phyloP scores from a whole-genome alignment of 331 rosid genomes.

The Acacia pycnantha region DNA sequence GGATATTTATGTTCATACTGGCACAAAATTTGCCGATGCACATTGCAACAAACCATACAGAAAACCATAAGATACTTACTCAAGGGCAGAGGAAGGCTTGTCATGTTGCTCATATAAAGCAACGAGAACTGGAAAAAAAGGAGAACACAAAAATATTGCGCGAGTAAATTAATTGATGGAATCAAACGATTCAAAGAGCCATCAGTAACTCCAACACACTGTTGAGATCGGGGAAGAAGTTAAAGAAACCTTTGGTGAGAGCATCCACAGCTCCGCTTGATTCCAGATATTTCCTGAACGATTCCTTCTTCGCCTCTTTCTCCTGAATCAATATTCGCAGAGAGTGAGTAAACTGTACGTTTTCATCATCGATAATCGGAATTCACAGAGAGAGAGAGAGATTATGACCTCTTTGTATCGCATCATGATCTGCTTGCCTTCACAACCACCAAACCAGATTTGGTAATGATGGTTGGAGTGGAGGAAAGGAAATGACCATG shows the following conservation, averaged over 20 bases:
- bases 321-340: conserved; percentile 44
- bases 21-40: not conserved
- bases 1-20: not conserved
- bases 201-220: not conserved
- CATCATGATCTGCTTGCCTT: conserved; percentile 44
- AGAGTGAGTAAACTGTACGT: not conserved
- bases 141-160: not conserved
- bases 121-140: conserved; percentile 64
- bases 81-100: conserved; percentile 92
- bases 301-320: conserved; percentile 91
- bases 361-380: not conserved
- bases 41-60: not conserved
- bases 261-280: conserved; percentile 92
- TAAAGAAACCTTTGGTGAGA: conserved; percentile 76
- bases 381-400: not conserved
- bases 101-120: conserved; percentile 93
- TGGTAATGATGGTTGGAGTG: not conserved
- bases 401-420: conserved; percentile 50
- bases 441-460: not conserved
- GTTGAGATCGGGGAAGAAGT: not conserved
- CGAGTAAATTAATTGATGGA: not conserved
- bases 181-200: not conserved
- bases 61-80: conserved; percentile 46
- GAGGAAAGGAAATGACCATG: not conserved
- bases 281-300: conserved; percentile 87